Evolutionary conservation across 306 rosid genomes (phyloP), one percentile per base, ranked within the genome.

Genomic region (Trichosanthes cucumerina): DNA sequence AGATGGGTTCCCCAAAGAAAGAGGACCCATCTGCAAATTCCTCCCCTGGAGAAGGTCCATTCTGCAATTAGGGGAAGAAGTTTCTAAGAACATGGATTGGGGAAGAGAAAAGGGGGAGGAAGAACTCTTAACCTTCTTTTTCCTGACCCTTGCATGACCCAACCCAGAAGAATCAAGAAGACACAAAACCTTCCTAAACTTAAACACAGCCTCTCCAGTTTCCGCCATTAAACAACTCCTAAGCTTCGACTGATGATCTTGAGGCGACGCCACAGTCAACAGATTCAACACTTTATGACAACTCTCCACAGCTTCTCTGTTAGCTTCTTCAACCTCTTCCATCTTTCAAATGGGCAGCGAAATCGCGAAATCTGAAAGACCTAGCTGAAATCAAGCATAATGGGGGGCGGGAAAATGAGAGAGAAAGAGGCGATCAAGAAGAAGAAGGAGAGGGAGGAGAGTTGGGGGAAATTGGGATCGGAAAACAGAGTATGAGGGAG

Each of bases 81-180:
- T 85, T 78, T 96, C 98, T 68, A 92, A 84, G 80, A 96, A 83
- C 71, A 89, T 79, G 66, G 74, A 88, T 69, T 88, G 90, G 47
- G 91, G 86, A 49, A 88, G 86, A 72, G 93, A 88, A 65, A 79
- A 38, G 69, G 26, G 10, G 26, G 74, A 38, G 41, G 41, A 33
- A 2, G 41, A 85, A 19, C 6, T 26, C 47, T 80, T 90, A 23
- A 73, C 81, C 88, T 38, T 36, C 15, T 65, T 64, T 9, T 91
- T 96, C 82, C 94, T 93, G 54, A 91, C 92, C 84, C 99, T 91
- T 31, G 97, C 97, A 91, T 89, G 99, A 84, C 93, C 98, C 81
- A 89, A 54, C 77, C 96, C 87, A 82, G 79, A 80, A 82, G 80
- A 83, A 38, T 85, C 78, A 68, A 96, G 96, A 88, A 92, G 84